A percentile compares a stretch with the other conserved stretches of the same genome.
Evolutionary conservation across 441 rosid genomes (phyloP).

Genomic region (Syzygium malaccense): DNA sequence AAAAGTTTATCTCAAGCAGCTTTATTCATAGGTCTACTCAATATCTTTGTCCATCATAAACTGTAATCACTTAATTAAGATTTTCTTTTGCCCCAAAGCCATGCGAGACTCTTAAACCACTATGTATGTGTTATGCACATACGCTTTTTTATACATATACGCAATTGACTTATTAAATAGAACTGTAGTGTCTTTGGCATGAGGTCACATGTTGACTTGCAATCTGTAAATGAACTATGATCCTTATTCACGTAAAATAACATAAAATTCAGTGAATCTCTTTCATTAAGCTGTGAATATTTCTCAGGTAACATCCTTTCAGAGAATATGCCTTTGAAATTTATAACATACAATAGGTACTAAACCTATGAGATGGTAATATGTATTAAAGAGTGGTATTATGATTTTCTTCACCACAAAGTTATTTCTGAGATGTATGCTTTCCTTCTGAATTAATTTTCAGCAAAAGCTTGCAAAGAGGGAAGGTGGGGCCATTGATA

Average conservation of each 20-base stretch:
- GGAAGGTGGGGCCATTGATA: slow-evolving; percentile 79
- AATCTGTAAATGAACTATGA: not conserved
- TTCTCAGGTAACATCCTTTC: not conserved
- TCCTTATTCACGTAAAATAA: not conserved
- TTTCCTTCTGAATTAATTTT: slow-evolving; percentile 10
- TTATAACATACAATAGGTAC: not conserved
- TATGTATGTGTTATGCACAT: not conserved
- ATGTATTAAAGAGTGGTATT: not conserved
- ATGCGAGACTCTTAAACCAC: not conserved
- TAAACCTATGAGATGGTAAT: not conserved
- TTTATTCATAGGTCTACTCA: not conserved
- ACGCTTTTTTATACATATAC: not conserved
- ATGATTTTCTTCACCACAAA: not conserved
- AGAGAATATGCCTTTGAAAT: not conserved
- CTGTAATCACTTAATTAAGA: not conserved
- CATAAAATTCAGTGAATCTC: not conserved
- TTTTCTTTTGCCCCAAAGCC: not conserved
- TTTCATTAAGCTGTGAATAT: not conserved
- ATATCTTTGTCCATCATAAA: not conserved
- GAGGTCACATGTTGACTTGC: not conserved
- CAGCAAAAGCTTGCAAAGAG: slow-evolving; percentile 97
- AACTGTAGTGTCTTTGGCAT: not conserved
- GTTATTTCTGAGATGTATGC: not conserved
- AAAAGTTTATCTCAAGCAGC: not conserved
- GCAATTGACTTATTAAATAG: not conserved